Evolutionary conservation across 352 stramenopile genomes (phyloP), one percentile per base, ranked within the genome.

Genomic region (Pythium rishiriense): DNA sequence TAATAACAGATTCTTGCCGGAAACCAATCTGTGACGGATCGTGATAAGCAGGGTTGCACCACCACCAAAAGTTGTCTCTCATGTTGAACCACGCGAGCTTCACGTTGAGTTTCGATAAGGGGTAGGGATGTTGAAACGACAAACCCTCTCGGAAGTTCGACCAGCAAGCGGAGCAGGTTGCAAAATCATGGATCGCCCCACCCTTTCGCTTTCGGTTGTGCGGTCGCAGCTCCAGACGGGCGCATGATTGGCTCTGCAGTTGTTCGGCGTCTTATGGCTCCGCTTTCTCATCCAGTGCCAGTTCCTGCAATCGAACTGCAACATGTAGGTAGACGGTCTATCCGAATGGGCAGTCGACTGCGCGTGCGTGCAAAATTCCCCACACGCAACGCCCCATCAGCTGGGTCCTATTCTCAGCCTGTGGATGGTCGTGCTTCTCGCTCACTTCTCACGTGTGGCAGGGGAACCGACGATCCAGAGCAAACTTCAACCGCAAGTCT

Each of bases 101-200:
- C 58, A 66, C 28, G 58, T 72, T 72, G 66, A 72, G 66, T 50
- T 72, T 68, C 25, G 28, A 59, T 64, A 28, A 59, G 58, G 50
- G 54, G 17, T 72, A 60, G 58, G 65, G 41, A 21, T 63, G 57
- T 14, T 39, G 43, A 29, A 24, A 57, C 57, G 6, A 50, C 41
- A 24, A 26, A 28, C 11, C 19, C 19, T 47, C 19, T n/a, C 19
- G 6, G 10, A n/a, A 28, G 28, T 22, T 66, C 41, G 51, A 60
- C 60, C 49, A 66, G 60, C 60, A 61, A 62, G 33, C 35, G 11
- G n/a, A n/a, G 9, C 14, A 6, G 4, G 37, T n/a, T 47, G 58
- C 37, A 59, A 66, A 67, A 67, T 57, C 51, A 62, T 33, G 41
- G 15, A 37, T n/a, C 17, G 28, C 19, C 42, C 45, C 29, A 37